These are phyloP conservation scores for Pulveroboletus sp. DNA, from an alignment of 768 basidiomycete species.

Conservation along the genomic window DNA sequence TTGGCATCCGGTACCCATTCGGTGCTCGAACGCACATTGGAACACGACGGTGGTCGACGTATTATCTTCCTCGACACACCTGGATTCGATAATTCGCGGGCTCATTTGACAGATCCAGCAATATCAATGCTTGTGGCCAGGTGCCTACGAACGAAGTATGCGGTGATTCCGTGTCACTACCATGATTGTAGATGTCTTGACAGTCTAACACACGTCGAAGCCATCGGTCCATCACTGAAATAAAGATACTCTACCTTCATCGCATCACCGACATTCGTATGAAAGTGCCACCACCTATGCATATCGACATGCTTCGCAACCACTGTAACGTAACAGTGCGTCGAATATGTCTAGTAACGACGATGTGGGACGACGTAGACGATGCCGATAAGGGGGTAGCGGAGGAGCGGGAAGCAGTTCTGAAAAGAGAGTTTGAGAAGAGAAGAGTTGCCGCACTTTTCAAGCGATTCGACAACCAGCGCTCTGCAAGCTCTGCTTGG, in stretches of 20 bases:
- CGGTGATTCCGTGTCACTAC: not conserved
- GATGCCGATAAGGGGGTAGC: not conserved
- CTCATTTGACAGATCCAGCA: not conserved
- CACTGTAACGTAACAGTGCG: not conserved
- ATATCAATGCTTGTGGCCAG: conserved; percentile 1
- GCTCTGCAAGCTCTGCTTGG: not conserved
- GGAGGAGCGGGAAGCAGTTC: not conserved
- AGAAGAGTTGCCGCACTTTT: not conserved
- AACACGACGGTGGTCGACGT: not conserved
- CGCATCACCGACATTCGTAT: conserved; percentile 5
- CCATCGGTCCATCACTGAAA: not conserved
- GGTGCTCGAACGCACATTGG: not conserved
- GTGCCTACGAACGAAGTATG: not conserved
- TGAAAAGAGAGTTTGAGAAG: not conserved
- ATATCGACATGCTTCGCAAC: conserved; percentile 3
- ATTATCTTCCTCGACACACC: conserved; percentile 8
- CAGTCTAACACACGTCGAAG: not conserved
- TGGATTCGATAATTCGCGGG: not conserved
- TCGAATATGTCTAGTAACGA: conserved; percentile 7
- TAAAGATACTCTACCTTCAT: conserved; percentile 6
- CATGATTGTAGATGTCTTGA: not conserved
- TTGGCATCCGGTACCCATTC: not conserved
- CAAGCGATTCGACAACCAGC: conserved; percentile 3
- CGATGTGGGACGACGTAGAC: conserved; percentile 7
- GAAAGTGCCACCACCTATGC: not conserved